Base-by-base conservation (phyloP, 768 basidiomycete species). In the Termitomyces sp. region DNA sequence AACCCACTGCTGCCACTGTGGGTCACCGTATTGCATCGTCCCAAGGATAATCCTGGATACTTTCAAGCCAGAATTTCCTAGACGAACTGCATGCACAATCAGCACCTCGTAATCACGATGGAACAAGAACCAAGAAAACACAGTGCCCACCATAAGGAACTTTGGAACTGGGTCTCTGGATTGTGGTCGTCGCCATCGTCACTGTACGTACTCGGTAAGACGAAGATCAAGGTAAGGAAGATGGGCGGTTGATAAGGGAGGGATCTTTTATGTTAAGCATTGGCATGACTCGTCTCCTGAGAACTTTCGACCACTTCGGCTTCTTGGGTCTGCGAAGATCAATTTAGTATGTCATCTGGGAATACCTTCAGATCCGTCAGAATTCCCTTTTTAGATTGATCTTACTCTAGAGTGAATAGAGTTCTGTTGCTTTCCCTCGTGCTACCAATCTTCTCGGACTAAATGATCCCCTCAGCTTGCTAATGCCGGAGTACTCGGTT, bases 1-100 rank as follows among this genome's bases (percentile, higher is more conserved):
- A 27, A 74, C 67, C 79, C 78, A 77, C 39, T 62, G 54, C 64
- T 81, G 75, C 79, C 83, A 85, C 11, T 78, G 73, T 12, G 76
- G 70, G 17, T 65, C 65, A 23, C 79, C 84, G 60, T 84, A 86
- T 17, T 73, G 71, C 83, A 84, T 82, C 42, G 76, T 78, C 2
- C 85, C 86, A 0, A 88, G 72, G 46, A 88, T 84, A 49, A 86
- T 37, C 16, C 35, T 37, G 17, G 35, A 37, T 16, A 88, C 78
- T 64, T 86, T 81, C 37, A 84, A 67, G 3, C 84, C 85, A 1
- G 80, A 83, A 8, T 77, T 74, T 16, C 78, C 77, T 19, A 79
- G 64, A 21, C 73, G 72, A 63, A 70, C 85, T 82, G 55, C 4
- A 46, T 12, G 28, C 28, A 17, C 17, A 14, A 34, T 47, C 9